Evolutionary conservation across 768 basidiomycete genomes (phyloP).

Genomic region (Trametes punicea): DNA sequence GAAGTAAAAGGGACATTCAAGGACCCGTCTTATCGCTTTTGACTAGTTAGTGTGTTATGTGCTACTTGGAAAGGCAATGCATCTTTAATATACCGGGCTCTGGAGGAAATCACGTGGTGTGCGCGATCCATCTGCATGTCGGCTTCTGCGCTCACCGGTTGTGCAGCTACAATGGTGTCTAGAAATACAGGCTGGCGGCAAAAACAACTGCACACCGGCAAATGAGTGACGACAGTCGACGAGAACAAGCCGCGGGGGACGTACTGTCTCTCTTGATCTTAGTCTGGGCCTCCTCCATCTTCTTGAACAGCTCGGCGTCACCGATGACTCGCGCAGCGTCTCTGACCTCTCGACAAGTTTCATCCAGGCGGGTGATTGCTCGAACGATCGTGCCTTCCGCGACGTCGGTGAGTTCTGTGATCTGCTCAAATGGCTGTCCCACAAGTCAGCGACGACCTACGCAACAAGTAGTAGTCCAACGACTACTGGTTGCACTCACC

Average conservation of each 20-base stretch:
- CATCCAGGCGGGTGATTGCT: conserved; percentile 92
- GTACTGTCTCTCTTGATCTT: conserved; percentile 95
- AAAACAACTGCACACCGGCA: conserved; percentile 61
- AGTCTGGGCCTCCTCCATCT: conserved; percentile 94
- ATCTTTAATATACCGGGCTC: conserved; percentile 25
- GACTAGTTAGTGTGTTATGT: conserved; percentile 17
- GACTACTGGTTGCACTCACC: conserved; percentile 48
- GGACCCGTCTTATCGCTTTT: conserved; percentile 5
- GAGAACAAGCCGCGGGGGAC: conserved; percentile 32
- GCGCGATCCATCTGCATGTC: neutral
- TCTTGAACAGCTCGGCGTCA: conserved; percentile 92
- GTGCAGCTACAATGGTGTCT: conserved; percentile 21
- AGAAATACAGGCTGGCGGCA: conserved; percentile 86
- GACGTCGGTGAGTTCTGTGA: conserved; percentile 88
- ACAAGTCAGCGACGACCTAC: neutral
- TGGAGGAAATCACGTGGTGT: conserved; percentile 15
- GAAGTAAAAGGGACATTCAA: conserved; percentile 39
- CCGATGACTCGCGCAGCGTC: conserved; percentile 98
- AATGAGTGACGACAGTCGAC: neutral
- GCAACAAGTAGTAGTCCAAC: neutral
- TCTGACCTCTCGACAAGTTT: conserved; percentile 94
- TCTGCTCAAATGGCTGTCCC: conserved; percentile 95
- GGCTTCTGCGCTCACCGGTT: neutral
- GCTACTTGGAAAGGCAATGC: conserved; percentile 18
- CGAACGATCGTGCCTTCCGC: conserved; percentile 97